phyloP scores from a whole-genome alignment of 140 eudicot genomes.

The Flaveria floridana region DNA sequence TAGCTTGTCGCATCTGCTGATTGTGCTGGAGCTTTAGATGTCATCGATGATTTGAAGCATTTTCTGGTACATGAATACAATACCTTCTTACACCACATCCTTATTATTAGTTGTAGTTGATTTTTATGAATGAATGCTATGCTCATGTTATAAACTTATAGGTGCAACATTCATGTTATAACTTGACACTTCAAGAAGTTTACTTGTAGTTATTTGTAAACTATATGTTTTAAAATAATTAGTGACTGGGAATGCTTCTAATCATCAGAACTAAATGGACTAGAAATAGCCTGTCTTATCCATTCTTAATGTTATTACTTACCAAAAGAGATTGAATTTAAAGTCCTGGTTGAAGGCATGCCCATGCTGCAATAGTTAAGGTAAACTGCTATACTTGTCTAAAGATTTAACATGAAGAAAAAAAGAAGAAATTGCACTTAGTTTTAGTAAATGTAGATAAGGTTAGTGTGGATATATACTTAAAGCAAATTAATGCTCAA shows the following conservation, averaged over 20 bases:
- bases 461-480: conserved; percentile 16
- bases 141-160: not conserved
- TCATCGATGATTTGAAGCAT: conserved; percentile 82
- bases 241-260: not conserved
- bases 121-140: not conserved
- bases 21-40: conserved; percentile 97
- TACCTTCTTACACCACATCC: conserved; percentile 11
- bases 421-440: not conserved
- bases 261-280: not conserved
- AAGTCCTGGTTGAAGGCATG: conserved; percentile 17
- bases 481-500: conserved; percentile 7
- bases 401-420: not conserved
- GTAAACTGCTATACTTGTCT: conserved; percentile 3
- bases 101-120: conserved; percentile 14
- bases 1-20: conserved; percentile 89
- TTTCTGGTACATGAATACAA: conserved; percentile 59
- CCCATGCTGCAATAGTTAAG: conserved; percentile 5
- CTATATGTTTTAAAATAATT: too few species aligned
- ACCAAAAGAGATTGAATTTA: not conserved
- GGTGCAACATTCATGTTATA: not conserved
- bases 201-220: not conserved
- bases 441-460: conserved; percentile 22
- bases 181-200: not conserved
- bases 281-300: not conserved
- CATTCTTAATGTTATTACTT: not conserved